These are phyloP conservation scores for Candolleomyces eurysporus DNA, from an alignment of 768 basidiomycete species.

Conservation along the genomic window DNA sequence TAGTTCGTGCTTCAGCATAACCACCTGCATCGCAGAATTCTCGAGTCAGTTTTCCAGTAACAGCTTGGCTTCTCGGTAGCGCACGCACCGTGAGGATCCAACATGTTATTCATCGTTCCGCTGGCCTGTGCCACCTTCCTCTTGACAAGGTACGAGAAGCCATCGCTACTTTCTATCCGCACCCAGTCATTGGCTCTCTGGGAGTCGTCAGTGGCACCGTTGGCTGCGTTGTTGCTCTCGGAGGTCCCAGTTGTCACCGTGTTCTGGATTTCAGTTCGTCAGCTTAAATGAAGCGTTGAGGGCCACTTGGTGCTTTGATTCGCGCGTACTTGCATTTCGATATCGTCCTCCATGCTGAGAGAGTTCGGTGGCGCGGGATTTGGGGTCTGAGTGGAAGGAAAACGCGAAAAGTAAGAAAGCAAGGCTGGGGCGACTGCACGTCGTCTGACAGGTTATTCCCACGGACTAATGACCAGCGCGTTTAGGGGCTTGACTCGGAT, in stretches of 20 bases:
- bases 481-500: too few species aligned
- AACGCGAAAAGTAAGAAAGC: too few species aligned
- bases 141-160: constrained; percentile 76
- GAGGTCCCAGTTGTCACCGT: neutral
- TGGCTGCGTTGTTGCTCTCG: neutral
- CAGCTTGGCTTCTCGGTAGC: neutral
- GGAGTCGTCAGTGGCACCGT: neutral
- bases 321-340: constrained; percentile 9
- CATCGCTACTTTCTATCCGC: constrained; percentile 72
- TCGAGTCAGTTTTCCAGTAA: neutral
- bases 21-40: constrained; percentile 42
- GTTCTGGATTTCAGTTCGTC: neutral
- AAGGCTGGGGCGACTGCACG: too few species aligned
- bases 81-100: constrained; percentile 65
- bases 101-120: constrained; percentile 78
- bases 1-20: constrained; percentile 72
- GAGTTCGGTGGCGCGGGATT: too few species aligned
- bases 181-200: constrained; percentile 61
- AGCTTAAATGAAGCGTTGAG: neutral
- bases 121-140: constrained; percentile 75
- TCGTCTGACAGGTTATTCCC: too few species aligned
- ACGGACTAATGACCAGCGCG: too few species aligned
- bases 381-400: too few species aligned
- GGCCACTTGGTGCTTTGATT: neutral
- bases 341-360: neutral